Conservation (phyloP, 2,329 filamentous ascomycete genomes). For the Sclerotinia nivalis region DNA sequence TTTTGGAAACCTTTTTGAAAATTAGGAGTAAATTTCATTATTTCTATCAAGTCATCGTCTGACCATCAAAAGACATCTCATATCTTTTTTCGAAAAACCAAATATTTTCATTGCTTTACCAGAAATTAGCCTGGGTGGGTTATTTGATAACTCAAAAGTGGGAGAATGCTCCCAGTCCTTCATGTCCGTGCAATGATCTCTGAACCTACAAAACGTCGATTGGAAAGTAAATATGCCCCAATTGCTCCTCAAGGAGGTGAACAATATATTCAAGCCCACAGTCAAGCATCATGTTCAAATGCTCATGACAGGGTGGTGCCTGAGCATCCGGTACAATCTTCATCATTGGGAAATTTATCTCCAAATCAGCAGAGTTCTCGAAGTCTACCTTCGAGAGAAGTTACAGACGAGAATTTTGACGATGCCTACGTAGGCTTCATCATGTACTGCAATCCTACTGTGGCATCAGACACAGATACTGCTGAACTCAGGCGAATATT, state of each 20-base stretch:
- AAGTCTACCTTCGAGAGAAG: constrained; percentile 63
- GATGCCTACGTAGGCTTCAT: constrained; percentile 84
- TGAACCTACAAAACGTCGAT: constrained; percentile 30
- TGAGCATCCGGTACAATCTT: constrained; percentile 19
- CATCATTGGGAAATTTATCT: constrained; percentile 12
- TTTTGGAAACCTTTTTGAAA: neutral
- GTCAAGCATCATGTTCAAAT: constrained; percentile 21
- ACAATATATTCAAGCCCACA: constrained; percentile 23
- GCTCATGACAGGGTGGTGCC: constrained; percentile 26
- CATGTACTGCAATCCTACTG: constrained; percentile 84
- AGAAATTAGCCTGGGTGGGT: neutral
- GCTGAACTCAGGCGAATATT: constrained; percentile 73
- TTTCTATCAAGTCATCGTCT: constrained; percentile 10
- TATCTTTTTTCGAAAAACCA: neutral
- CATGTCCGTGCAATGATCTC: constrained; percentile 26
- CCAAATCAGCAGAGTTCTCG: constrained; percentile 25
- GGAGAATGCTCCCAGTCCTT: constrained; percentile 28
- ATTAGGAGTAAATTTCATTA: constrained; percentile 14
- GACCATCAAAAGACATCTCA: neutral
- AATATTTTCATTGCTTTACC: neutral
- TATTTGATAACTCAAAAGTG: constrained; percentile 1
- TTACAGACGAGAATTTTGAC: constrained; percentile 72
- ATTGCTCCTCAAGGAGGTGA: constrained; percentile 26
- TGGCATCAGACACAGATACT: constrained; percentile 70
- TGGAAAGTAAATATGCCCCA: constrained; percentile 31